Conservation (phyloP, 805 yeast species). For the Saturnispora silvae region DNA sequence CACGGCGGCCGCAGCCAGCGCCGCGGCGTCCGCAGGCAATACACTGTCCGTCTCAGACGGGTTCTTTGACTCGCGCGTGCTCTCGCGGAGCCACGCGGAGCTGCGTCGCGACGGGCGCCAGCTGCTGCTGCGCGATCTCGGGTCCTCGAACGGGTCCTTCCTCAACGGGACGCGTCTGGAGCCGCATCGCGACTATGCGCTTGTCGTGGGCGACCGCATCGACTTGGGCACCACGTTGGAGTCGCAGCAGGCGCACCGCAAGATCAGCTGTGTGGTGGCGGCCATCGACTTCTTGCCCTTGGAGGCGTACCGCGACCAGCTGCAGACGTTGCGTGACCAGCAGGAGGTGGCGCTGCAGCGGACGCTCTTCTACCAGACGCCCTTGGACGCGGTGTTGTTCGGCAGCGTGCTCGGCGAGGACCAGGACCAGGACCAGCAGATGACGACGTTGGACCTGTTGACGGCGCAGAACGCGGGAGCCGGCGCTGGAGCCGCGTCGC, state of each 20-base stretch:
- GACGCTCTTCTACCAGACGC: slow-evolving; percentile 25
- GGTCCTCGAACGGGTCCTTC: slow-evolving; percentile 91
- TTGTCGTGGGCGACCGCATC: slow-evolving; percentile 75
- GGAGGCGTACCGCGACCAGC: slow-evolving; percentile 18
- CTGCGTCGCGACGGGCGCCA: slow-evolving; percentile 54
- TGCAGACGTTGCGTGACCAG: slow-evolving; percentile 19
- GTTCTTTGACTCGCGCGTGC: slow-evolving; percentile 85
- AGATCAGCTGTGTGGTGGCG: slow-evolving; percentile 76
- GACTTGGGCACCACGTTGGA: slow-evolving; percentile 90
- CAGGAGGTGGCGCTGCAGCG: slow-evolving; percentile 21
- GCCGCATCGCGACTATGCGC: slow-evolving; percentile 49
- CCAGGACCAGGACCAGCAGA: not conserved
- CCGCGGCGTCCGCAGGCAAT: not conserved
- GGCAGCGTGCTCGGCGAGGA: slow-evolving; percentile 25
- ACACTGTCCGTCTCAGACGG: slow-evolving; percentile 56
- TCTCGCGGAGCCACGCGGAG: slow-evolving; percentile 90
- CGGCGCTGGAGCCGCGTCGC: slow-evolving; percentile 23
- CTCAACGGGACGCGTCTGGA: slow-evolving; percentile 66
- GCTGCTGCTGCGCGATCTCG: slow-evolving; percentile 73
- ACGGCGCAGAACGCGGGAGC: not conserved
- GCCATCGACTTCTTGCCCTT: slow-evolving; percentile 51
- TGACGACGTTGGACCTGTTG: slow-evolving; percentile 13
- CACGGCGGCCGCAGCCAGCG: slow-evolving; percentile 42
- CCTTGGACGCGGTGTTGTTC: slow-evolving; percentile 28
- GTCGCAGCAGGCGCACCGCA: slow-evolving; percentile 59